Evolutionary conservation across 371 early-diverging fungal genomes (phyloP), one percentile per base, ranked within the genome.

Genomic region (Mortierella sp.): DNA sequence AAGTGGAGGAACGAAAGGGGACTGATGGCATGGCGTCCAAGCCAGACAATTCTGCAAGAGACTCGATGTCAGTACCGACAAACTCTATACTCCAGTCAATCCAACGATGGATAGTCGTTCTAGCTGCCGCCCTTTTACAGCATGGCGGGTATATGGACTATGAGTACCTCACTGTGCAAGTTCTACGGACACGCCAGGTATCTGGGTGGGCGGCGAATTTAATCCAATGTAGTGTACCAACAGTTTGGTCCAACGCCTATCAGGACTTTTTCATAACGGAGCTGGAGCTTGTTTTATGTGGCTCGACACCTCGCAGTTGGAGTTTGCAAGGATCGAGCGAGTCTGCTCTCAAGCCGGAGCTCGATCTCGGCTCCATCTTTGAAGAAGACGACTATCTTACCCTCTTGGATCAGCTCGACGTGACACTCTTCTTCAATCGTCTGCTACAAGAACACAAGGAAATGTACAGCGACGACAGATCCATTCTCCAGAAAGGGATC

Each of bases 381-480:
- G 81, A 82, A 15, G 93, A 92, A 62, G 91, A 92, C 43, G 92
- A 93, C 63, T 90, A 86, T 70, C 58, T 87, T 6, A 83, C 76
- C 0, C 69, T 87, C 8, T 63, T 93, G 47, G 90, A 89, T 71
- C 93, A 93, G 68, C 75, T 93, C 66, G 88, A 88, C 19, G 66
- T 90, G 0, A 76, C 85, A 15, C 51, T 86, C n/a, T 70, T 72
- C 47, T 82, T 85, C 42, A 70, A 70, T 51, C 81, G 82, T n/a
- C n/a, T 86, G 49, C 60, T 76, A 29, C 40, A 60, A 4, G 75
- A 75, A 37, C 75, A 80, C 45, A 68, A 64, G 40, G 75, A 49
- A 15, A 68, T 71, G 61, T 49, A 68, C 23, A 59, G 4, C 7
- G 45, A 59, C 4, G 70, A 73, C 17, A 67, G 62, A 3, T 63